Evolutionary conservation across 176 grass and related monocot species (phyloP), one percentile per base, ranked within the genome.

Genomic region (Avena atlantica): DNA sequence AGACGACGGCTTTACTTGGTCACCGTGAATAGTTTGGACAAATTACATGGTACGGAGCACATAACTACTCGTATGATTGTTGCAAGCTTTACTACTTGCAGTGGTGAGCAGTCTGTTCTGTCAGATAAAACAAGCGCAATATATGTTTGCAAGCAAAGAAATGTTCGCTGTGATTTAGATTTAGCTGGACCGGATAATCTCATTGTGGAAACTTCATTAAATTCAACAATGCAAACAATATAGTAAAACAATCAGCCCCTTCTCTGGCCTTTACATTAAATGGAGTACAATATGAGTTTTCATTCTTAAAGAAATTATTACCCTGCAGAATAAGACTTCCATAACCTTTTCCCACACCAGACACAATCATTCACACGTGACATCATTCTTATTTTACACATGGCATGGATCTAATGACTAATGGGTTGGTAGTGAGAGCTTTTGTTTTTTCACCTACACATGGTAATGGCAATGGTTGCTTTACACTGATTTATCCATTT

Each of bases 341-440:
- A 52, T 76, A 10, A 52, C 47, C 23, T 52, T 53, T 69, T 76
- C 4, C 8, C 48, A 76, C 23, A 27, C 3, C 61, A 21, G 47
- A 62, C 8, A 55, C 25, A 69, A 21, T 63, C 70, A 90, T 66
- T 78, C 72, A 81, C 14, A 62, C 12, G 16, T 45, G 55, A 49
- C 8, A 63, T 63, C 20, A 53, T 76, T 53, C 78, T 82, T 82
- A 61, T 76, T 90, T 65, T 60, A n/a, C 27, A 42, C 51, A 72
- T 83, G 64, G 29, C 47, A 86, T 47, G 40, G 13, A 86, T 69
- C 20, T 82, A 84, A 45, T 84, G 13, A 13, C 8, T 82, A 84
- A 45, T 84, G 13, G 19, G 5, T 23, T 90, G 64, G 37, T 27
- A 86, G 82, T 52, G 75, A 61, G 87, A 87, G 57, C 4, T 59